These are phyloP conservation scores for Paraglomus occultum DNA, from an alignment of 192 early-diverging fungal species.

Conservation along the genomic window DNA sequence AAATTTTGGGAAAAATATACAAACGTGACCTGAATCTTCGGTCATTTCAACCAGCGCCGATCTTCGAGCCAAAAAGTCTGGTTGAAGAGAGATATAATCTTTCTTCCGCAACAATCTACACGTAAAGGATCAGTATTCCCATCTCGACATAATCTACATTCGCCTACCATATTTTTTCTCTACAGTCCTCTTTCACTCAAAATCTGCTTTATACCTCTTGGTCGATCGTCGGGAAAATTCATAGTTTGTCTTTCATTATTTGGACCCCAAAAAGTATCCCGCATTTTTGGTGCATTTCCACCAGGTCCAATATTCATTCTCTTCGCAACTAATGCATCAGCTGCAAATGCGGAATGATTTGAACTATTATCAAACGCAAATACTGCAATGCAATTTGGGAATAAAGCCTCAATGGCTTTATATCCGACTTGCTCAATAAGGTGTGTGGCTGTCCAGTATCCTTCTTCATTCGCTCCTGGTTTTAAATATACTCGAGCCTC, in stretches of 20 bases:
- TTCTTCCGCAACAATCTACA: conserved; percentile 18
- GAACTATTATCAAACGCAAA: conserved; percentile 35
- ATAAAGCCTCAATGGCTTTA: conserved; percentile 21
- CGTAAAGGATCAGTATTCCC: background rate
- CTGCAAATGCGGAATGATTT: background rate
- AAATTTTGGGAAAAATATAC: conserved; percentile 36
- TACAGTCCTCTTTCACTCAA: background rate
- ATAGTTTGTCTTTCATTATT: background rate
- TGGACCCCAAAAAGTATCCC: background rate
- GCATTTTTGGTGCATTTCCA: conserved; percentile 24
- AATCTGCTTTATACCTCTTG: conserved; percentile 1
- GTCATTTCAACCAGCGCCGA: conserved; percentile 21
- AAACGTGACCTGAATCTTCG: conserved; percentile 26
- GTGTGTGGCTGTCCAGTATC: conserved; percentile 23
- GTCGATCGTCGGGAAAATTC: background rate
- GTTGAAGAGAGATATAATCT: conserved; percentile 25
- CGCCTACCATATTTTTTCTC: background rate
- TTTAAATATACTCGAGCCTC: conserved; percentile 8
- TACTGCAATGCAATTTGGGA: conserved; percentile 10
- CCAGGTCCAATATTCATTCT: conserved; percentile 25
- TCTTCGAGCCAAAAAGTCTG: conserved; percentile 25
- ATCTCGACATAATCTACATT: conserved; percentile 13
- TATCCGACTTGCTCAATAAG: conserved; percentile 27
- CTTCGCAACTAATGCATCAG: conserved; percentile 16
- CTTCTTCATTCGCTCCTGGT: conserved; percentile 28